Base-by-base conservation (phyloP, 2,329 filamentous ascomycete genomes). In the Scolecobasidium constrictum region DNA sequence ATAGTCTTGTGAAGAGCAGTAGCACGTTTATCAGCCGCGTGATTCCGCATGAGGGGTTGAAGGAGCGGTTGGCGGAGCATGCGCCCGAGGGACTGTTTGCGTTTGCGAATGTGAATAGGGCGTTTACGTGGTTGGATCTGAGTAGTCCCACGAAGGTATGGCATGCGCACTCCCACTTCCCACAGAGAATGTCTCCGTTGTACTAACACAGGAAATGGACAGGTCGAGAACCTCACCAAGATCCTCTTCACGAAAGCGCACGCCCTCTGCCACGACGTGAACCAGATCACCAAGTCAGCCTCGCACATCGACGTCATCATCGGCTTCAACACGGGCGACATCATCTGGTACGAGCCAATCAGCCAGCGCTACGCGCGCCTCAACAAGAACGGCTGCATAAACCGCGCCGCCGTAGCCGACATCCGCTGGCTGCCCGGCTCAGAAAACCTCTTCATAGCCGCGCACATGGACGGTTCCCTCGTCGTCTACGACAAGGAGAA, bases 401-500 rank as follows among this genome's bases (percentile, higher is more conserved):
- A 94, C 54, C 73, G 75, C 40, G 86, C 85, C 1, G 81, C 90
- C 0, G 82, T 96, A 2, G 83, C 84, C 0, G 79, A 90, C 48
- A 93, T 98, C 49, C 77, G 77, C 56, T 98, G 92, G 92, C 78
- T 98, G 43, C 92, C 92, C 0, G 85, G 86, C 20, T 94, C 90
- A 5, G 92, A 98, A 56, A 93, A 85, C 49, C 68, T 94, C 12
- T 96, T 98, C 56, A 69, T 98, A 36, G 88, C 88, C 9, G 83
- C 87, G 9, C 88, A 96, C 58, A 84, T 86, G 71, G 88, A 98
- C 55, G 92, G 92, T 2, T 82, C 83, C 3, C 62, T 98, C 35
- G 75, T 98, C 3, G 86, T 96, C 2, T 98, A 96, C 53, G 92
- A 98, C 63, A 98, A 96, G 63, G 88, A 95, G 56, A 94, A 92